Conservation (phyloP, 495 filamentous ascomycete genomes). For the Penicillium samsonianum region DNA sequence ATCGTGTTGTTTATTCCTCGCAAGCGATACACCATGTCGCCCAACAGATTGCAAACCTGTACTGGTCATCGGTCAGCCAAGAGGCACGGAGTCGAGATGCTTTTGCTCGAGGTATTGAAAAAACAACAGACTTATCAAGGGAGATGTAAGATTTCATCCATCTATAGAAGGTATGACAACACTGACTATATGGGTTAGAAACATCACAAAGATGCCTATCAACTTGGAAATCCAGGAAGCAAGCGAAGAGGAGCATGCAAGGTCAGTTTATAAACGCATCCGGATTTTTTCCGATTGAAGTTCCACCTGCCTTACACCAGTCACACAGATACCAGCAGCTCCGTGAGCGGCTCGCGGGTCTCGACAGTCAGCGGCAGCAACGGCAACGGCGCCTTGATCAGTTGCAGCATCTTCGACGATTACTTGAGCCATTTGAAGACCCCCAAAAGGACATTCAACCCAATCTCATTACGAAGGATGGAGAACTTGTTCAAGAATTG, state of each 20-base stretch:
- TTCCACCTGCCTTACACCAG: constrained; percentile 32
- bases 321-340: constrained; percentile 57
- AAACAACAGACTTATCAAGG: constrained; percentile 47
- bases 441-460: constrained; percentile 65
- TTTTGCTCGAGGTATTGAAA: constrained; percentile 39
- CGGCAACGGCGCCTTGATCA: constrained; percentile 57
- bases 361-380: constrained; percentile 55
- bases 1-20: constrained; percentile 68
- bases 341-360: constrained; percentile 48
- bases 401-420: constrained; percentile 53
- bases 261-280: constrained; percentile 26
- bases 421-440: constrained; percentile 62
- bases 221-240: constrained; percentile 36
- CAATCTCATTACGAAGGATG: constrained; percentile 73
- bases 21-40: constrained; percentile 78
- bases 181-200: constrained; percentile 35
- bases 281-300: constrained; percentile 21
- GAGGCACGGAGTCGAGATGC: constrained; percentile 45
- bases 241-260: constrained; percentile 36
- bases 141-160: constrained; percentile 38
- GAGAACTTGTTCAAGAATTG: constrained; percentile 71
- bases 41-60: constrained; percentile 76
- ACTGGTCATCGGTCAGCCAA: constrained; percentile 55
- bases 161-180: constrained; percentile 4
- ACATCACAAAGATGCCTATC: constrained; percentile 39